Base-by-base conservation (phyloP, 2,329 filamentous ascomycete genomes). In the Aaosphaeria pasadenensis region DNA sequence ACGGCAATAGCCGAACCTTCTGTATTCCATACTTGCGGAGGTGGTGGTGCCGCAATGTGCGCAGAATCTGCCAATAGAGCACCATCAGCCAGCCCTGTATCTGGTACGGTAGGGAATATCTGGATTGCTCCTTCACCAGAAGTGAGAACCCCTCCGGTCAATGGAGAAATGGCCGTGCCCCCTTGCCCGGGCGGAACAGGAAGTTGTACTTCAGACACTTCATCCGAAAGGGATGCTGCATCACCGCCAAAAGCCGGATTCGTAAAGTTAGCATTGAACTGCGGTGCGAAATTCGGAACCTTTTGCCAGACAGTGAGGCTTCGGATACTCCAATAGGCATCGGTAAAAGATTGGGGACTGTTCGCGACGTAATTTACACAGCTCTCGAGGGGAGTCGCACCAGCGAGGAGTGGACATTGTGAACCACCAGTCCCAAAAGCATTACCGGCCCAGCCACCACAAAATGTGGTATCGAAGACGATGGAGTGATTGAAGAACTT, bases 401-500 rank as follows among this genome's bases (percentile, higher is more conserved):
- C 49, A 13, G 44, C 44, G 5, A 39, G 42, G 24, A 45, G 30
- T 5, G 77, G 71, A 67, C 87, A 90, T 58, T 83, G 13, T 11
- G 50, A 45, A 9, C 29, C 42, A 17, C 32, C 24, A 5, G 47
- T 51, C 4, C 53, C 55, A 39, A 56, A 60, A 1, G 38, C 48
- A 5, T 40, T 46, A 13, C 56, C 56, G 3, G 49, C 76, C 49
- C 49, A 60, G 6, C 52, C 54, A 4, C 58, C 58, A 39, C 91
- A 95, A 66, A 95, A 88, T 6, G 86, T 87, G 1, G 84, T 92
- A 71, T 91, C 82, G 69, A 92, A 84, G 55, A 91, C 80, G 56
- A 96, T 82, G 56, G 84, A 81, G 74, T 94, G 80, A 50, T 86
- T 71, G 51, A 73, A 72, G 72, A 96, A 92, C 67, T 86, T 53